Percentiles rank a stretch among this genome's conserved stretches.
phyloP scores from a whole-genome alignment of 176 grass and related monocot genomes.

The Poa pratensis region DNA sequence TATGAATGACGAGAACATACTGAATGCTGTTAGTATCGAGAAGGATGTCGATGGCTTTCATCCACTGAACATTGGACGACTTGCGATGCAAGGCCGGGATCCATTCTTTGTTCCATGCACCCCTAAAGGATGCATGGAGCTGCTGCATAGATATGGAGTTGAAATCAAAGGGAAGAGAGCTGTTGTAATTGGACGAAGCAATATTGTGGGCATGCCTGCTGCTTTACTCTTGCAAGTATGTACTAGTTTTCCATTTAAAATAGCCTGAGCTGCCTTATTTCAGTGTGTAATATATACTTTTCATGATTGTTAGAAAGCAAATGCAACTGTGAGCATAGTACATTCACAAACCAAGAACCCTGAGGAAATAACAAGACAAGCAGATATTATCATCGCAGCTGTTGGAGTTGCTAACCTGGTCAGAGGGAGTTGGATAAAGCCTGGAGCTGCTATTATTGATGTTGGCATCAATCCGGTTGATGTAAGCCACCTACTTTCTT shows the following conservation, averaged over 20 bases:
- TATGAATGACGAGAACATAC: slow-evolving; percentile 92
- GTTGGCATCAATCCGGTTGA: slow-evolving; percentile 97
- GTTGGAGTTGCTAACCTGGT: slow-evolving; percentile 90
- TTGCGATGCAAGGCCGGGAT: slow-evolving; percentile 94
- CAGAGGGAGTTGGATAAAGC: slow-evolving; percentile 93
- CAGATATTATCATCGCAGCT: slow-evolving; percentile 92
- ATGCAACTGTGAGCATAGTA: slow-evolving; percentile 95
- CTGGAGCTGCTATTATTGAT: slow-evolving; percentile 90
- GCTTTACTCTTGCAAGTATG: slow-evolving; percentile 86
- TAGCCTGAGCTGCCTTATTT: slow-evolving; percentile 16
- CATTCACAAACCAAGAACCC: slow-evolving; percentile 88
- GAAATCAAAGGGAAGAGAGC: slow-evolving; percentile 92
- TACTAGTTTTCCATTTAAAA: slow-evolving; percentile 24
- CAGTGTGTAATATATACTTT: slow-evolving; percentile 26
- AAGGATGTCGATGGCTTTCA: slow-evolving; percentile 97
- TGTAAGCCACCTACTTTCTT: slow-evolving; percentile 56
- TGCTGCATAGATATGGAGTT: slow-evolving; percentile 73
- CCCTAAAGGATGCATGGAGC: slow-evolving; percentile 98
- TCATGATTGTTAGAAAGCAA: slow-evolving; percentile 76
- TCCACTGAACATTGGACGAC: slow-evolving; percentile 92
- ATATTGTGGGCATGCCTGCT: slow-evolving; percentile 95
- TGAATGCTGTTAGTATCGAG: slow-evolving; percentile 82
- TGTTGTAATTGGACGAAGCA: slow-evolving; percentile 91
- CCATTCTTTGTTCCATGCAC: slow-evolving; percentile 95
- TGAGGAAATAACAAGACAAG: slow-evolving; percentile 85